Evolutionary conservation across 495 filamentous ascomycete species (phyloP).

Genomic region (Astrocystis sublimbata): DNA sequence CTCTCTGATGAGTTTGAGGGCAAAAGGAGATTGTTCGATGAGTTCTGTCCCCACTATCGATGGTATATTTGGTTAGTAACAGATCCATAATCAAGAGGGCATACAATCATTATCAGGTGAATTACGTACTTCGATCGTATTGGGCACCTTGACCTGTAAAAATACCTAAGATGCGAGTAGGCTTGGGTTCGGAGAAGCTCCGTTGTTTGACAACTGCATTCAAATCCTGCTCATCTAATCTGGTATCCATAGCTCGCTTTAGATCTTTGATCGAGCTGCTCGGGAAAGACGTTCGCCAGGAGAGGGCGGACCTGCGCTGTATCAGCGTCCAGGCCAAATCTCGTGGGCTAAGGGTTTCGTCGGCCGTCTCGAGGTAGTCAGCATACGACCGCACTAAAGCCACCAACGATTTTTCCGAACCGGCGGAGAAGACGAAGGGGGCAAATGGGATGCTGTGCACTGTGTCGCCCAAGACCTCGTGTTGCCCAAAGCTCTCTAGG

Average conservation of each 20-base stretch:
- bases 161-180: constrained; percentile 21
- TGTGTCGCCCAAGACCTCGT: background rate
- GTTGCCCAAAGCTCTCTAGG: background rate
- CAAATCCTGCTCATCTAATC: background rate
- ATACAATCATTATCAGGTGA: background rate
- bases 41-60: constrained; percentile 18
- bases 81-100: too few relatives aligned
- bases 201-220: background rate
- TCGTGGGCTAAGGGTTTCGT: background rate
- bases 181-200: background rate
- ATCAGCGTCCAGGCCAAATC: constrained; percentile 2
- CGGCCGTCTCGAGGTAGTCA: background rate
- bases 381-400: background rate
- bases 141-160: constrained; percentile 34
- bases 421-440: constrained; percentile 14
- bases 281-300: constrained; percentile 24
- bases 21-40: background rate
- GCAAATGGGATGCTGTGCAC: background rate
- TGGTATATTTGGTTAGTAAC: too few relatives aligned
- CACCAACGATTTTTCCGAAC: background rate
- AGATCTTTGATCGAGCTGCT: constrained; percentile 18
- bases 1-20: background rate
- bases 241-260: background rate
- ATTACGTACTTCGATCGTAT: constrained; percentile 7
- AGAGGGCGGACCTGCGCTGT: constrained; percentile 6